These are phyloP conservation scores for Cutaneotrichosporon dermatis DNA, from an alignment of 1,284 basidiomycete genomes.

Conservation along the genomic window DNA sequence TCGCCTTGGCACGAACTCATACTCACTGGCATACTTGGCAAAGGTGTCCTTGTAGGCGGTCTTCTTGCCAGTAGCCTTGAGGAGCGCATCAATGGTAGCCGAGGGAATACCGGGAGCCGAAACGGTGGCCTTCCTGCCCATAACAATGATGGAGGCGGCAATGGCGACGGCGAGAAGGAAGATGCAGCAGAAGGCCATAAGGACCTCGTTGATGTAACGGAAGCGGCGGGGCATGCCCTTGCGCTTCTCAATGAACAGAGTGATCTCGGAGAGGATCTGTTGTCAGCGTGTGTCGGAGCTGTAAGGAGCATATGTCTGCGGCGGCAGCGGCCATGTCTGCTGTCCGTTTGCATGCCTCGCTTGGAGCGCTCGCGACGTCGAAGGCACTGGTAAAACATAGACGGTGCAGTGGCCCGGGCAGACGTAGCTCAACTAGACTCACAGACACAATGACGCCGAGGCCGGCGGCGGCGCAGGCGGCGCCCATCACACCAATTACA, in stretches of 20 bases:
- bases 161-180: conserved; percentile 15
- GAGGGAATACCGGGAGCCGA: neutral
- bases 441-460: conserved; percentile 14
- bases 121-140: neutral
- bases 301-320: neutral
- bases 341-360: too few relatives aligned
- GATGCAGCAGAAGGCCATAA: conserved; percentile 8
- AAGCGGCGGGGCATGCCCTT: conserved; percentile 2
- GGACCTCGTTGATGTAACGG: conserved; percentile 15
- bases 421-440: neutral
- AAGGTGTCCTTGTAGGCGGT: conserved; percentile 9
- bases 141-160: conserved; percentile 10
- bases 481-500: conserved; percentile 10
- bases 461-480: conserved; percentile 9
- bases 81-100: neutral
- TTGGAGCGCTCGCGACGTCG: neutral
- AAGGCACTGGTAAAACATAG: neutral
- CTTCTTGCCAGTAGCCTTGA: conserved; percentile 8
- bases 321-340: neutral
- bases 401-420: neutral
- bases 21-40: conserved; percentile 12
- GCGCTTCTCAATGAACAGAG: conserved; percentile 14
- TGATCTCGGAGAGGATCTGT: conserved; percentile 14
- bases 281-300: too few relatives aligned
- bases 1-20: too few relatives aligned